Evolutionary conservation across 495 filamentous ascomycete species (phyloP), one percentile per base, ranked within the genome.

Genomic region (Lophium mytilinum): DNA sequence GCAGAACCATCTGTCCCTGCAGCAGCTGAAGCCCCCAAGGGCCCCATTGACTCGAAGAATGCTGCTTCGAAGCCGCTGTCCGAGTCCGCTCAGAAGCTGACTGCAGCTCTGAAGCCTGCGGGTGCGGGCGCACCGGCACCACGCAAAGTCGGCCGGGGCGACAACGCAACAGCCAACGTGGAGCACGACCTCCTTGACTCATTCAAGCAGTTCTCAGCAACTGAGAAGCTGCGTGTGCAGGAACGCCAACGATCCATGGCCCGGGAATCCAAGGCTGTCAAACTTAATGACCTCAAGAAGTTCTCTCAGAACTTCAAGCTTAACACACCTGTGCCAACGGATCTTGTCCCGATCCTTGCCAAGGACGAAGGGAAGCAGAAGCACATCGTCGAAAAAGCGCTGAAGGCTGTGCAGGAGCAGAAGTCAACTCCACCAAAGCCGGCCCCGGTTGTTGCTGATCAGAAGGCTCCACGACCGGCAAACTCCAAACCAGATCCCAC

Each of bases 251-350:
- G 84, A 24, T 88, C 81, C 56, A 75, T 81, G 49, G 79, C 75
- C 7, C 76, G 77, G 11, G 75, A 83, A 51, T 86, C 96, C 62
- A 93, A 94, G 66, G 87, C 87, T 57, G 79, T 90, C 61, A 96
- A 94, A 73, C 69, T 99, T 53, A 91, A 87, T 56, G 93, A 99
- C 66, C 73, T 99, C 55, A 91, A 90, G 80, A 95, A 90, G 61
- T 99, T 99, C 66, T 88, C 94, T 0, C 76, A 85, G 64, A 93
- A 78, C 70, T 99, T 99, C 76, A 96, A 96, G 71, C 80, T 99
- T 1, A 80, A 83, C 10, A 95, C 90, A 1, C 89, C 89, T 9
- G 90, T 99, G 9, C 93, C 93, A 7, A 83, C 82, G 57, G 93
- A 99, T 71, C 72, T 99, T 46, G 88, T 99, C 19, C 83, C 88